Conservation (phyloP, 208 protist species). For the Acanthamoeba sp. region DNA sequence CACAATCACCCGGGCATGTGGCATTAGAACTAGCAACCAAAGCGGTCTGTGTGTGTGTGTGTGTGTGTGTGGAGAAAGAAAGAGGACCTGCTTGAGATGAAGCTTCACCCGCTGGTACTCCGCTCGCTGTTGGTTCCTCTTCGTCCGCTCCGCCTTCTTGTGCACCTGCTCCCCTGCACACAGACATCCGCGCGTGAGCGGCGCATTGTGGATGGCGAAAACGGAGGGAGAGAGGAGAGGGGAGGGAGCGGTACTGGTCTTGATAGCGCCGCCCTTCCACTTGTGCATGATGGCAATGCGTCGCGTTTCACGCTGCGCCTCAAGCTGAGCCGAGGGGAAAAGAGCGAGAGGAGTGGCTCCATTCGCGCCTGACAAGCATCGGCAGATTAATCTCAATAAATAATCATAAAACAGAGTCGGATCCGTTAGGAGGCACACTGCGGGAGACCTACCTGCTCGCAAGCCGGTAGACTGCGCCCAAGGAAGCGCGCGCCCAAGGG, state of each 20-base stretch:
- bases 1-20: background rate
- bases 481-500: background rate
- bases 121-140: constrained; percentile 18
- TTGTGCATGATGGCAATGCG: constrained; percentile 51
- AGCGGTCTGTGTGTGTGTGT: too few species aligned
- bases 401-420: too few species aligned
- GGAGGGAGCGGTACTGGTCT: background rate
- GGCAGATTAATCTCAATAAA: background rate
- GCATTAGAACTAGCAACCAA: background rate
- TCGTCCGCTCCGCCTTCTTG: constrained; percentile 33
- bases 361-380: constrained; percentile 10
- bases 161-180: constrained; percentile 40
- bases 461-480: background rate
- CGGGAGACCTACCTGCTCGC: background rate
- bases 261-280: constrained; percentile 26
- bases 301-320: constrained; percentile 51
- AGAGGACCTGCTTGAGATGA: constrained; percentile 31
- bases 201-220: background rate
- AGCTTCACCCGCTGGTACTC: constrained; percentile 53
- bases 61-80: background rate
- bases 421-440: too few species aligned
- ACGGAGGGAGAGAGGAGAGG: background rate
- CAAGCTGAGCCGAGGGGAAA: background rate
- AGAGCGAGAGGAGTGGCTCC: background rate
- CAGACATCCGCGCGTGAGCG: background rate